Evolutionary conservation across 148 eudicot species (phyloP), one percentile per base, ranked within the genome.

Genomic region (Nyssa sinensis): DNA sequence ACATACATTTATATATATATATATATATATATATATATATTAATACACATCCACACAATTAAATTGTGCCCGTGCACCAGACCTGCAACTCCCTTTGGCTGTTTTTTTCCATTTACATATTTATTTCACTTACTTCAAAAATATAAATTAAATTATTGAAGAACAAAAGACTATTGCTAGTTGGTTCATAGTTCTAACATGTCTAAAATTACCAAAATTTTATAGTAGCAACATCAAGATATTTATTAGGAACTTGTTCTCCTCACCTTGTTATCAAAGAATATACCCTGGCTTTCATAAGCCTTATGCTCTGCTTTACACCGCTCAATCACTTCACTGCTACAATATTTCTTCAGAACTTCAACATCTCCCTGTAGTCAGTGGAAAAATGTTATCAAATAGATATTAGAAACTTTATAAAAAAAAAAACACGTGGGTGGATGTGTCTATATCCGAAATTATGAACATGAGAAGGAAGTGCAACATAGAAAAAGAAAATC

Each of bases 201-300:
- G 24, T 23, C 31, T n/a, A 33, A 12, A 67, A 41, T 14, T 37
- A 19, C 19, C 25, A 55, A 68, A 16, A n/a, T 2, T 41, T 28
- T 44, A 19, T 2, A n/a, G 34, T 17, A 44, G 58, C 57, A 67
- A 10, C 19, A 73, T 11, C 24, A 61, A 61, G n/a, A 29, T 2
- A 28, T 16, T 60, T 14, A 21, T 13, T 27, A 29, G 3, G 28
- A 21, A 9, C 28, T 17, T 53, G 29, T 47, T 66, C 19, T 66
- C 12, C 90, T 82, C 57, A 95, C 98, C 97, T 95, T 95, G 83
- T 88, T 86, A 73, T 95, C 98, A 59, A 89, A 86, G 82, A 89
- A 84, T 59, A 87, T 76, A 71, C 89, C 97, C 78, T 89, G 89
- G 79, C 80, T 80, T 80, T 85, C 84, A 64, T 67, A 90, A 77